Evolutionary conservation across 106 monocot genomes (phyloP), one percentile per base, ranked within the genome.

Genomic region (Dioscorea zingiberensis): DNA sequence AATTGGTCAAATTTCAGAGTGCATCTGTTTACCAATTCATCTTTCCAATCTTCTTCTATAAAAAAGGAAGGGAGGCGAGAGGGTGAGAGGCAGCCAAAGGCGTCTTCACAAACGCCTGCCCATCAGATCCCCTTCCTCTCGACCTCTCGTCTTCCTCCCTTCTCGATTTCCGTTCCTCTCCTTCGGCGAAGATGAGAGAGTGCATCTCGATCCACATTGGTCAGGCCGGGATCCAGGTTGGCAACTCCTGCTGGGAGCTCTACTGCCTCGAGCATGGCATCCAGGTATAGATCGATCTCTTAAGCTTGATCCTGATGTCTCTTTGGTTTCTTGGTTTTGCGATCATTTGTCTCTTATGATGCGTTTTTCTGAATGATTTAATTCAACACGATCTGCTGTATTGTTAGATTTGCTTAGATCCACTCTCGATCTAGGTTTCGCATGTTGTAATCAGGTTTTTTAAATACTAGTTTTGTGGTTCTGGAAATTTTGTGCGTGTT

Each of bases 141-240:
- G n/a, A n/a, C 30, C 28, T 29, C 30, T 61, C 30, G 9, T 6
- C 3, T 3, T 29, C 10, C 21, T 45, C 19, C 10, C 0, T n/a
- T 21, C 21, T 63, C 6, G n/a, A 16, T 27, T 60, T 27, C 16
- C 11, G 15, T 5, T 25, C 59, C 4, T 27, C 18, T 62, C 30
- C 28, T 30, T 30, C 18, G 15, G 60, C 66, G 60, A 80, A 47
- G 44, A 80, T 80, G 80, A 80, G 80, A 25, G 80, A 80, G 80
- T 80, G 80, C 80, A 80, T 80, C 74, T 80, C 80, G 66, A 62
- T 80, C 66, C 80, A 80, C 71, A 80, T 80, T 55, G 80, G 80
- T 4, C 80, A 80, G 66, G 80, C 80, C 74, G 80, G 80, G 8
- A 80, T 80, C 70, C 80, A 80, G 80, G 80, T 80, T 74, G 80